Evolutionary conservation across 106 monocot genomes (phyloP).

Genomic region (Dioscorea zingiberensis): DNA sequence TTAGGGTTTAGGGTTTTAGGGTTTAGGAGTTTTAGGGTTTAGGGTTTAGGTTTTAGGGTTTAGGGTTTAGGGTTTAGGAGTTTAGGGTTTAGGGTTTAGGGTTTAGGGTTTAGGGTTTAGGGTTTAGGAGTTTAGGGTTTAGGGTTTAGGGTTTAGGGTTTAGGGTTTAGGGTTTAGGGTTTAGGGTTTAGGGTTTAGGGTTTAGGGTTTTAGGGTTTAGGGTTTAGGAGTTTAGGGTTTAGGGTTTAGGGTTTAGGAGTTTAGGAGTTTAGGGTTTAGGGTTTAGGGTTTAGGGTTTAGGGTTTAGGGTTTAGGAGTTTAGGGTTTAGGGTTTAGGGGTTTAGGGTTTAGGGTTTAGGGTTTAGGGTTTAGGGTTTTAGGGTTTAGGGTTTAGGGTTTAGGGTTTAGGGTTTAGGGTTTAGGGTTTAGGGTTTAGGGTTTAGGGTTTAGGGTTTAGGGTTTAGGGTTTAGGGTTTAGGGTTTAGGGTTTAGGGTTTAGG

Average conservation of each 20-base stretch:
- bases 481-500: constrained; percentile 15
- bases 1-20: constrained; percentile 8
- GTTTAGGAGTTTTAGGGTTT: no score
- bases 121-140: constrained; percentile 5
- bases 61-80: constrained; percentile 13
- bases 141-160: constrained; percentile 18
- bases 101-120: constrained; percentile 20
- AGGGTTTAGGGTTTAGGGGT: constrained; percentile 22
- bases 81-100: constrained; percentile 7
- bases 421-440: constrained; percentile 15
- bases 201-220: constrained; percentile 24
- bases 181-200: constrained; percentile 20
- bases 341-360: constrained; percentile 12
- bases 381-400: constrained; percentile 24
- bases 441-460: constrained; percentile 15
- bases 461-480: constrained; percentile 15
- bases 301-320: constrained; percentile 26
- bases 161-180: constrained; percentile 6
- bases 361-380: constrained; percentile 16
- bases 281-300: constrained; percentile 8
- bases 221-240: constrained; percentile 14
- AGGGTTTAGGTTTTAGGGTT: not conserved
- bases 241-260: constrained; percentile 13
- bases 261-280: constrained; percentile 13
- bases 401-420: constrained; percentile 14